phyloP scores from a whole-genome alignment of 257 asterid genomes.

The Nemophila menziesii region DNA sequence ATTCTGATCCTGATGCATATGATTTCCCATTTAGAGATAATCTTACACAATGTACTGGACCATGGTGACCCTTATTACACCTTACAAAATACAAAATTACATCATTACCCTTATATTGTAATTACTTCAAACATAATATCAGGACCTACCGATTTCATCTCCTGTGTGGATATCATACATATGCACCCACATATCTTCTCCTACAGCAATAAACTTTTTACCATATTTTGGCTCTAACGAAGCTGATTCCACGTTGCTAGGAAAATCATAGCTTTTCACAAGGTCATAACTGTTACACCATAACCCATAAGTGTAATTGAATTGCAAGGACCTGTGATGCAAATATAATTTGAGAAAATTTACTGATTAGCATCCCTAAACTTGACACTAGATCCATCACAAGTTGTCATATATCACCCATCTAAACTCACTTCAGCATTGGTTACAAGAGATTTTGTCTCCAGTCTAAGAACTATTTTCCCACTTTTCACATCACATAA shows the following conservation, averaged over 20 bases:
- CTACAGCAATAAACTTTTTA: slow-evolving; percentile 82
- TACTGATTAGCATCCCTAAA: slow-evolving; percentile 99
- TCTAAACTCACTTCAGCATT: slow-evolving; percentile 98
- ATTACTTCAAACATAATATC: too few relatives aligned
- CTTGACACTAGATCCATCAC: slow-evolving; percentile 76
- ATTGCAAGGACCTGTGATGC: not conserved
- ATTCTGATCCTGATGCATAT: slow-evolving; percentile 90
- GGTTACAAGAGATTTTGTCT: slow-evolving; percentile 73
- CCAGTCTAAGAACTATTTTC: slow-evolving; percentile 72
- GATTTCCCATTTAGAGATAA: slow-evolving; percentile 95
- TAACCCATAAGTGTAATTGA: not conserved
- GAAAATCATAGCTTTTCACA: slow-evolving; percentile 78
- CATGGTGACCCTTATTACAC: slow-evolving; percentile 99
- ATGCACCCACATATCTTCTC: slow-evolving; percentile 98
- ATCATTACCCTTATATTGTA: too few relatives aligned
- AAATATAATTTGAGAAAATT: slow-evolving; percentile 6
- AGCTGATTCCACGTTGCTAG: slow-evolving; percentile 85
- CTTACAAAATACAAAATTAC: too few relatives aligned
- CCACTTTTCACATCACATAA: slow-evolving; percentile 97
- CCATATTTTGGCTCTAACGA: slow-evolving; percentile 87
- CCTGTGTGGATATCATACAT: slow-evolving; percentile 81
- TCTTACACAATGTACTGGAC: slow-evolving; percentile 94
- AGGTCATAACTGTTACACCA: slow-evolving; percentile 57
- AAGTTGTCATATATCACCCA: slow-evolving; percentile 86
- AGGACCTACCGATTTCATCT: slow-evolving; percentile 71